These are phyloP conservation scores for Backusella luteola DNA, from an alignment of 192 early-diverging fungal genomes.

Conservation along the genomic window DNA sequence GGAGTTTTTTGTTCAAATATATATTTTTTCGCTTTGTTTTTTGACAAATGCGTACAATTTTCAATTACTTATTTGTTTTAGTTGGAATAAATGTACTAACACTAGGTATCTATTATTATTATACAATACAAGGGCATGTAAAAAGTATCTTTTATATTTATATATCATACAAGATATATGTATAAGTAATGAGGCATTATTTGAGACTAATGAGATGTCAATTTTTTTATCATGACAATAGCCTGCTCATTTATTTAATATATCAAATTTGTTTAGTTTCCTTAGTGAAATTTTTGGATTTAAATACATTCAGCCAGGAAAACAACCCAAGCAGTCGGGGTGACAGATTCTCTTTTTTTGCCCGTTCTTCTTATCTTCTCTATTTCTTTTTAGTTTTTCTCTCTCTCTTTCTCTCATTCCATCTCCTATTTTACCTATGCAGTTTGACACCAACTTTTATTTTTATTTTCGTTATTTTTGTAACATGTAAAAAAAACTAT, in stretches of 20 bases:
- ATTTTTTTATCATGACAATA: not conserved
- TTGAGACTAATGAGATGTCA: not conserved
- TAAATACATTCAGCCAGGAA: not conserved
- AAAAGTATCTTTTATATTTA: too few species aligned
- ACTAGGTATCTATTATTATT: too few species aligned
- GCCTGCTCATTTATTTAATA: not conserved
- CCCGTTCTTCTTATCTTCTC: not conserved
- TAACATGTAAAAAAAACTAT: not conserved
- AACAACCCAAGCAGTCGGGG: not conserved
- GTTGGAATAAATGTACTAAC: too few species aligned
- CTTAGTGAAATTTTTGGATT: not conserved
- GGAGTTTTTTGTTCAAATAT: too few species aligned
- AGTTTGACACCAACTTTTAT: not conserved
- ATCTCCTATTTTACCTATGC: not conserved
- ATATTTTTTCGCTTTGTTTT: too few species aligned
- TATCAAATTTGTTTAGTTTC: not conserved
- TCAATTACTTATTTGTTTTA: too few species aligned
- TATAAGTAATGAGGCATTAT: too few species aligned
- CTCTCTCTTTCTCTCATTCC: not conserved
- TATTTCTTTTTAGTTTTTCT: not conserved
- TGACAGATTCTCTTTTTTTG: not conserved
- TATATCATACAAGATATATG: too few species aligned
- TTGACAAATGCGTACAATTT: too few species aligned
- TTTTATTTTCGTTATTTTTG: slow-evolving; percentile 3
- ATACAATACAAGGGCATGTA: too few species aligned